A percentile compares a stretch with the other conserved stretches of the same genome.
These are phyloP conservation scores for Skeletonema tropicum DNA, from an alignment of 108 stramenopile species.

Conservation along the genomic window DNA sequence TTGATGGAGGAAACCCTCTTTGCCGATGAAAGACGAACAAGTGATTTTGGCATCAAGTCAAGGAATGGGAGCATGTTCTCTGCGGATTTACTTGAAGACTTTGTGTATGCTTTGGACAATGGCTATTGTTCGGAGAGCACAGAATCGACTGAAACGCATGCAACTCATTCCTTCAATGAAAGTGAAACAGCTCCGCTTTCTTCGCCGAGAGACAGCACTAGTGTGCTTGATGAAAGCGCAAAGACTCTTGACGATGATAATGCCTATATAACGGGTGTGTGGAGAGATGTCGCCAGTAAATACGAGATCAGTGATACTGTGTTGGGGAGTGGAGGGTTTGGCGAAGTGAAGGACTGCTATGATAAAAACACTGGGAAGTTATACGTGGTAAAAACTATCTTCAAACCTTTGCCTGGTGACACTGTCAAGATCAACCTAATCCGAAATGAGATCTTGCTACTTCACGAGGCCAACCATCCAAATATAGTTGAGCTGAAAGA, in stretches of 20 bases:
- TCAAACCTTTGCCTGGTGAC: slow-evolving; percentile 25
- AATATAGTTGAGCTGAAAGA: slow-evolving; percentile 72
- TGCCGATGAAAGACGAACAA: neutral
- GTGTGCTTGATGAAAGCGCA: neutral
- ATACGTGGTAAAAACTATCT: slow-evolving; percentile 39
- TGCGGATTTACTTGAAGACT: slow-evolving; percentile 32
- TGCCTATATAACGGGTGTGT: slow-evolving; percentile 40
- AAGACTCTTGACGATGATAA: slow-evolving; percentile 12
- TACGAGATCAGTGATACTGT: slow-evolving; percentile 38
- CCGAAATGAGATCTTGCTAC: slow-evolving; percentile 42
- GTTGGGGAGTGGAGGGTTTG: slow-evolving; percentile 43
- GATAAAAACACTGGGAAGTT: slow-evolving; percentile 24
- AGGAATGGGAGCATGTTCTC: slow-evolving; percentile 33
- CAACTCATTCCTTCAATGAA: neutral
- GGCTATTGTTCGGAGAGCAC: neutral
- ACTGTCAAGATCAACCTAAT: slow-evolving; percentile 37
- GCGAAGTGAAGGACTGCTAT: slow-evolving; percentile 35
- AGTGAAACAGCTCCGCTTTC: neutral
- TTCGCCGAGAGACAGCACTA: slow-evolving; percentile 16
- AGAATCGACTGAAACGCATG: neutral
- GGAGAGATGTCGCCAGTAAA: slow-evolving; percentile 29
- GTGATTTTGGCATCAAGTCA: slow-evolving; percentile 5
- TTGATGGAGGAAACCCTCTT: slow-evolving; percentile 12
- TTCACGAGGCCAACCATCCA: slow-evolving; percentile 58
- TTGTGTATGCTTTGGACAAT: slow-evolving; percentile 11